A percentile compares a stretch with the other conserved stretches of the same genome.
These are phyloP conservation scores for Sequoia sempervirens DNA, from an alignment of 75 land plant species.

Conservation along the genomic window DNA sequence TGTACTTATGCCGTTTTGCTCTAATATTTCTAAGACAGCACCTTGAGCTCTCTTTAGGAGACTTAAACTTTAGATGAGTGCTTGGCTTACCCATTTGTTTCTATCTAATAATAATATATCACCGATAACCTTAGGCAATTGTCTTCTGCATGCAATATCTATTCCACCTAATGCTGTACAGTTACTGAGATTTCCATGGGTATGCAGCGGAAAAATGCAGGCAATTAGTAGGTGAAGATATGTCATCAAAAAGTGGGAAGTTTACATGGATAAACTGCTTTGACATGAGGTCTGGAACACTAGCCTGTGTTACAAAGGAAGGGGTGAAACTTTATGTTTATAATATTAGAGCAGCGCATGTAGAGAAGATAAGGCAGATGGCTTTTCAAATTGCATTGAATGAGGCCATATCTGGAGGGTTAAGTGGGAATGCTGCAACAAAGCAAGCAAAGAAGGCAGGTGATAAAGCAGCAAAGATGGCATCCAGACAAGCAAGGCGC, in stretches of 20 bases:
- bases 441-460: slow-evolving; percentile 69
- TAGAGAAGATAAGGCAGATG: slow-evolving; percentile 51
- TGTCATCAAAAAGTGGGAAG: slow-evolving; percentile 75
- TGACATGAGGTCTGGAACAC: slow-evolving; percentile 66
- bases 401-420: slow-evolving; percentile 58
- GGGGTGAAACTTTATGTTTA: slow-evolving; percentile 76
- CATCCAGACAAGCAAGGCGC: slow-evolving; percentile 57
- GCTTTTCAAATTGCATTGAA: slow-evolving; percentile 61
- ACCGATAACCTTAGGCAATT: background rate
- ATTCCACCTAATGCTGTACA: background rate
- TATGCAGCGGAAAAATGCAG: slow-evolving; percentile 75
- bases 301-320: slow-evolving; percentile 73
- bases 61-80: background rate
- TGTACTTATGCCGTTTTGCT: background rate
- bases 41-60: background rate
- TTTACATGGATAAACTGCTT: slow-evolving; percentile 81
- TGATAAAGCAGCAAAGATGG: slow-evolving; percentile 67
- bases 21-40: background rate
- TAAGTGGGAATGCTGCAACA: slow-evolving; percentile 50
- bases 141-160: background rate
- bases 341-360: slow-evolving; percentile 65
- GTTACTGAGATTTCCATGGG: background rate
- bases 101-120: no score
- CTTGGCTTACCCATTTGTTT: background rate
- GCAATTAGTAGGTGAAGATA: slow-evolving; percentile 65